Evolutionary conservation across 495 filamentous ascomycete species (phyloP).

Genomic region (Chlorociboria aeruginascens): DNA sequence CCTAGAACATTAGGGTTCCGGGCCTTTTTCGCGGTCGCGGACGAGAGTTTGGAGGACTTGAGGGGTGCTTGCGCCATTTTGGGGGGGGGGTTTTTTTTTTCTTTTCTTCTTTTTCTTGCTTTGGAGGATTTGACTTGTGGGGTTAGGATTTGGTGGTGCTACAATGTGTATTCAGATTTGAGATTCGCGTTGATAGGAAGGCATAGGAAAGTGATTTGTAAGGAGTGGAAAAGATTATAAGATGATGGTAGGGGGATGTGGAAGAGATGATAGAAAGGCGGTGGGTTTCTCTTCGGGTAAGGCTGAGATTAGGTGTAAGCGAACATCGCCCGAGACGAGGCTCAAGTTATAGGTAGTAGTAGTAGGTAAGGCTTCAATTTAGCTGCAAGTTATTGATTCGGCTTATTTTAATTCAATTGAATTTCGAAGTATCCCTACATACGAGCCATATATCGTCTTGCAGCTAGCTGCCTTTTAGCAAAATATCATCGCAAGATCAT

Average conservation of each 20-base stretch:
- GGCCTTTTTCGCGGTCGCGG: conserved; percentile 1
- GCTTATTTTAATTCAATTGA: too few relatives aligned
- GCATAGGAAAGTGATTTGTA: too few relatives aligned
- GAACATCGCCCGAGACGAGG: too few relatives aligned
- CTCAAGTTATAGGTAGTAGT: too few relatives aligned
- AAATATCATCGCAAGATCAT: neutral
- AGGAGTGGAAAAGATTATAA: too few relatives aligned
- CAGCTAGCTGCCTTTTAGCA: neutral
- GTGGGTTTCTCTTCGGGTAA: neutral
- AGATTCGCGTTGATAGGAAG: too few relatives aligned
- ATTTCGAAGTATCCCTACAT: too few relatives aligned
- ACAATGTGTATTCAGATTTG: neutral
- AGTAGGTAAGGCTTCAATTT: too few relatives aligned
- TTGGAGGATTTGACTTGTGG: neutral
- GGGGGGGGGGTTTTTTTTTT: neutral
- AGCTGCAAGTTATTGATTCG: too few relatives aligned
- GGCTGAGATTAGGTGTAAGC: too few relatives aligned
- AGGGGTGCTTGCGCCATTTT: conserved; percentile 21
- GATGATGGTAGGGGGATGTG: neutral
- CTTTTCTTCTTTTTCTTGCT: neutral
- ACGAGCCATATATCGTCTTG: too few relatives aligned
- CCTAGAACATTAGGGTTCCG: conserved; percentile 5
- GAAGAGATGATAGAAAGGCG: neutral
- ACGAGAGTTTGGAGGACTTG: conserved; percentile 16
- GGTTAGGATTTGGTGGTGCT: neutral